Evolutionary conservation across 805 yeast species (phyloP), one percentile per base, ranked within the genome.

Genomic region (Suhomyces faveliae): DNA sequence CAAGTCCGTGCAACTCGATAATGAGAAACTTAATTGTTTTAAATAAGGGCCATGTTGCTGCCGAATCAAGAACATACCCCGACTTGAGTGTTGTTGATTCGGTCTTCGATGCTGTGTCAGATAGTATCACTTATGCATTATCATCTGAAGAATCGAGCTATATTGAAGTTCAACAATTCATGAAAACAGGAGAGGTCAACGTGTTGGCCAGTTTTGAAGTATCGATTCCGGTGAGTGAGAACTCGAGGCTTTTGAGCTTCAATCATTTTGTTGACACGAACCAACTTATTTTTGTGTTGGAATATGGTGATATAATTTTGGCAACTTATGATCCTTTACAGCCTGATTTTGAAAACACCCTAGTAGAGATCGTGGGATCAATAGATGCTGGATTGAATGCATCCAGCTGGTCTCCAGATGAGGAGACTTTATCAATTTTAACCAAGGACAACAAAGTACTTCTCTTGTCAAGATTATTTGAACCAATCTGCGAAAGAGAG

Each of bases 401-500:
- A 13, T 91, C 96, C 0, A 57, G 68, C 17, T 94, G 98, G 98
- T 84, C 96, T 10, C 85, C 85, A 5, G 97, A 94, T 62, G 97
- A 91, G 58, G 98, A 94, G 64, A 79, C 90, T 0, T 69, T 92
- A 45, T 81, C 84, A 2, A 54, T 94, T 15, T 77, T 85, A 12
- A 86, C 96, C 0, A 67, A 58, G 9, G 86, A 82, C 41, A 68
- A 74, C 46, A 84, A 81, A 44, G 66, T 89, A 8, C 68, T 89
- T 0, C 59, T 91, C 19, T 73, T 94, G 46, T 85, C 91, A 33
- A 77, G 96, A 53, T 70, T 78, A 38, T 87, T 90, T 53, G 97
- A 92, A 54, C 88, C 91, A 1, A 75, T 92, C 20, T 70, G 80
- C 9, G 97, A 92, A 59, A 75, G 74, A 47, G 64, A 67, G 24